Conservation (phyloP, 768 basidiomycete genomes). For the Russula sp. region DNA sequence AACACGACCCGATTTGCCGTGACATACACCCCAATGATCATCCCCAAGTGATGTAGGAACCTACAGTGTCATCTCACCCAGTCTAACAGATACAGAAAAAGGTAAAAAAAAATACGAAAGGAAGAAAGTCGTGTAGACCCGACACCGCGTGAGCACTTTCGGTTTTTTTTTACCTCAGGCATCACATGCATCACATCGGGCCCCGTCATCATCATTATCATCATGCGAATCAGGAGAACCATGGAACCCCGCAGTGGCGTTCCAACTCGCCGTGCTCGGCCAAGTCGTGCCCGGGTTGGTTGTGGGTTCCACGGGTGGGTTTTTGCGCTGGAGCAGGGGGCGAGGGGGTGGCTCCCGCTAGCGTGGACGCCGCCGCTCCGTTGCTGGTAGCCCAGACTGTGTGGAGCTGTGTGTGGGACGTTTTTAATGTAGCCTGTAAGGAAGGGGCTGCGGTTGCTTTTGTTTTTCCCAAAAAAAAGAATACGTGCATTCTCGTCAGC, state of each 20-base stretch:
- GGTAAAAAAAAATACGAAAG: not conserved
- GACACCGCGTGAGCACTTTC: not conserved
- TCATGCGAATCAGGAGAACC: slow-evolving; percentile 16
- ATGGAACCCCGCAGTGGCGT: slow-evolving; percentile 14
- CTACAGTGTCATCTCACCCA: not conserved
- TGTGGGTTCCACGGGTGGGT: not conserved
- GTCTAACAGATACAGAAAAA: not conserved
- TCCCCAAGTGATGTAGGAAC: not conserved
- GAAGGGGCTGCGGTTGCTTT: not conserved
- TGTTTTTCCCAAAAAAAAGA: not conserved
- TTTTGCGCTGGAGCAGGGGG: not conserved
- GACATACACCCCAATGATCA: not conserved
- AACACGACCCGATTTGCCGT: not conserved
- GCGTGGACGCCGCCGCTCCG: not conserved
- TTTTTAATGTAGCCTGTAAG: not conserved
- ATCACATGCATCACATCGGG: not conserved
- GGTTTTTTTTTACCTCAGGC: not conserved
- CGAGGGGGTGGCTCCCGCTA: not conserved
- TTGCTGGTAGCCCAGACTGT: not conserved
- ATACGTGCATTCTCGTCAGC: not conserved
- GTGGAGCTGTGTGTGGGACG: not conserved
- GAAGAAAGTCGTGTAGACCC: not conserved
- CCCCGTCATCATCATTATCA: not conserved
- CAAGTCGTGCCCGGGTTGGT: not conserved
- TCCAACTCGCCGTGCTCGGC: slow-evolving; percentile 10